phyloP scores from a whole-genome alignment of 805 yeast species.

The Dipodascopsis tothii region DNA sequence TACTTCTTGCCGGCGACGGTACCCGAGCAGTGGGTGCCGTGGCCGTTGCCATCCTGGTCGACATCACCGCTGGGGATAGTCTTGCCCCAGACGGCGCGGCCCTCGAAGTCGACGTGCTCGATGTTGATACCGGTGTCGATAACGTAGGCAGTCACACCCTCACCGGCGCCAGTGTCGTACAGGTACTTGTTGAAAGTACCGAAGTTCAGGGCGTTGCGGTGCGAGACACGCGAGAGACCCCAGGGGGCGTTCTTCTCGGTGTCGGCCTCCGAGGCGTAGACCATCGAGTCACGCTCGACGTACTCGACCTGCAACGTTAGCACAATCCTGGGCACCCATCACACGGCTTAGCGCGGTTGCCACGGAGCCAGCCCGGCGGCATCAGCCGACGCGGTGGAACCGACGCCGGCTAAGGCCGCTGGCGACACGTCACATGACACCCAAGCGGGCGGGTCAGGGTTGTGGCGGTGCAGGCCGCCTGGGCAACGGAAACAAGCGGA shows the following conservation, averaged over 20 bases:
- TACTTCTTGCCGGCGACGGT: conserved; percentile 51
- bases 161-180: conserved; percentile 53
- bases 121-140: conserved; percentile 51
- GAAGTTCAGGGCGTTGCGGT: conserved; percentile 53
- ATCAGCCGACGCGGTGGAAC: too few species aligned
- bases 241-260: conserved; percentile 61
- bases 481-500: too few species aligned
- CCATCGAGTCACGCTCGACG: conserved; percentile 52
- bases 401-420: too few species aligned
- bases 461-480: too few species aligned
- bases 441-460: too few species aligned
- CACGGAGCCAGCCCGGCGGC: too few species aligned
- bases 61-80: conserved; percentile 44
- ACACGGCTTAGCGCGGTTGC: too few species aligned
- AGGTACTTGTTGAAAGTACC: conserved; percentile 53
- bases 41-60: conserved; percentile 53
- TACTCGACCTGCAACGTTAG: conserved; percentile 37
- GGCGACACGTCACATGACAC: too few species aligned
- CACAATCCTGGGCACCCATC: not conserved
- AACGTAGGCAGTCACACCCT: conserved; percentile 50
- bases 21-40: conserved; percentile 64
- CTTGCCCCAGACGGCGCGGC: conserved; percentile 55
- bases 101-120: conserved; percentile 50
- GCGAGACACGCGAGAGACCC: conserved; percentile 67
- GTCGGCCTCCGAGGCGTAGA: conserved; percentile 41